Conservation (phyloP, 73 alveolate genomes). For the Tetrahymena thermophila region DNA sequence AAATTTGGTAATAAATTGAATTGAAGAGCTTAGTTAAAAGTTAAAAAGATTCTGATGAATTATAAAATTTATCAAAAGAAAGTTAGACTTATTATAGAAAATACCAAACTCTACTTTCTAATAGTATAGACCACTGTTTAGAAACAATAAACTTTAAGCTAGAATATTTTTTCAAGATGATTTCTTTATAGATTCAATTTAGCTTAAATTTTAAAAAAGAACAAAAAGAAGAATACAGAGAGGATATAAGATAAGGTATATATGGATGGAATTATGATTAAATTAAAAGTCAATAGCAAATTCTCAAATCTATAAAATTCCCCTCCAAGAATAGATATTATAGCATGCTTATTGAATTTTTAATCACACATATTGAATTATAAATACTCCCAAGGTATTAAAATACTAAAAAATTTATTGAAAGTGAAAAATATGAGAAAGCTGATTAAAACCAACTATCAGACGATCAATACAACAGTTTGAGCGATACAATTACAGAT, state of each 20-base stretch:
- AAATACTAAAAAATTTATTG: background rate
- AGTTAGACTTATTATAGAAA: background rate
- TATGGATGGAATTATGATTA: background rate
- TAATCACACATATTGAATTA: background rate
- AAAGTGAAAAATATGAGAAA: background rate
- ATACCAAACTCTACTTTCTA: background rate
- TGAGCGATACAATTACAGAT: background rate
- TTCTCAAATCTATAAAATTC: background rate
- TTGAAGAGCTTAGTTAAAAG: background rate
- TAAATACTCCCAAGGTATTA: background rate
- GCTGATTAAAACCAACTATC: background rate
- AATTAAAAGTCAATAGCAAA: background rate
- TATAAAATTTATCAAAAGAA: background rate
- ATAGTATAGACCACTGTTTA: background rate
- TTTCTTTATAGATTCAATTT: background rate
- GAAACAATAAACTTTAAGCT: background rate
- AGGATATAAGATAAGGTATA: background rate
- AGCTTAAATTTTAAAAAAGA: background rate
- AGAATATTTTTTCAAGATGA: background rate
- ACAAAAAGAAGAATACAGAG: background rate
- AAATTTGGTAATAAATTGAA: background rate
- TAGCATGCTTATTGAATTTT: background rate
- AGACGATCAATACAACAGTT: background rate
- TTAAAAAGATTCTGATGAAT: background rate
- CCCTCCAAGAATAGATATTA: background rate